Evolutionary conservation across 2,329 filamentous ascomycete genomes (phyloP).

Genomic region (Talaromyces funiculosus): DNA sequence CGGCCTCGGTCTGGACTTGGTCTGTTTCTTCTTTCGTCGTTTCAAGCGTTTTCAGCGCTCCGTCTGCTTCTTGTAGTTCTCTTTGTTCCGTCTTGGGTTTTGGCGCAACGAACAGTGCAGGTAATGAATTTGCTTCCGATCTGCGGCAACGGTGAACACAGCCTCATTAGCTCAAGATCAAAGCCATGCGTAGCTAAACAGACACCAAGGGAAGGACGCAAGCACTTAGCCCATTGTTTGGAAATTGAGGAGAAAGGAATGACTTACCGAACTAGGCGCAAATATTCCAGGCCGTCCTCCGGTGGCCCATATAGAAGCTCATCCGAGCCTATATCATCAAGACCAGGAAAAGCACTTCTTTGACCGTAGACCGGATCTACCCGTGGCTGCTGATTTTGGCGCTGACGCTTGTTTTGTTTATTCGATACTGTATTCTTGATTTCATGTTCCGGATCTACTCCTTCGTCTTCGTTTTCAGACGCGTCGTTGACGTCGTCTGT

Average conservation of each 20-base stretch:
- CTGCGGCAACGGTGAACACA: conserved; percentile 40
- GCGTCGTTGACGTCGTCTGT: conserved; percentile 25
- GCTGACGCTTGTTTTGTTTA: conserved; percentile 5
- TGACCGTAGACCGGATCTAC: conserved; percentile 65
- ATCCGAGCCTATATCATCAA: conserved; percentile 45
- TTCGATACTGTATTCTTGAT: neutral
- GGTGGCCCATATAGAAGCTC: conserved; percentile 64
- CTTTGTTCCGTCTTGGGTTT: conserved; percentile 34
- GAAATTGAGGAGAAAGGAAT: conserved; percentile 2
- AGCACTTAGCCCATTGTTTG: conserved; percentile 24
- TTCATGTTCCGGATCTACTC: neutral
- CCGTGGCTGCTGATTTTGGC: conserved; percentile 30
- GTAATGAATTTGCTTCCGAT: conserved; percentile 68
- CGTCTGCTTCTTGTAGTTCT: neutral
- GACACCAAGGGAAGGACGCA: conserved; percentile 13
- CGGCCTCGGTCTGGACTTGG: neutral
- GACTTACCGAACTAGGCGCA: conserved; percentile 64
- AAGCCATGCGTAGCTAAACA: conserved; percentile 7
- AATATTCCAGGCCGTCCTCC: conserved; percentile 62
- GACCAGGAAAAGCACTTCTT: conserved; percentile 64
- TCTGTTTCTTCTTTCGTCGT: neutral
- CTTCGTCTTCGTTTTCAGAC: neutral
- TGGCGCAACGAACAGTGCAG: conserved; percentile 63
- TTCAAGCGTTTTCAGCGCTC: neutral
- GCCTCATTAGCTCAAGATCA: conserved; percentile 12